These are phyloP conservation scores for Rubroshorea leprosula DNA, from an alignment of 345 rosid species.

Conservation along the genomic window DNA sequence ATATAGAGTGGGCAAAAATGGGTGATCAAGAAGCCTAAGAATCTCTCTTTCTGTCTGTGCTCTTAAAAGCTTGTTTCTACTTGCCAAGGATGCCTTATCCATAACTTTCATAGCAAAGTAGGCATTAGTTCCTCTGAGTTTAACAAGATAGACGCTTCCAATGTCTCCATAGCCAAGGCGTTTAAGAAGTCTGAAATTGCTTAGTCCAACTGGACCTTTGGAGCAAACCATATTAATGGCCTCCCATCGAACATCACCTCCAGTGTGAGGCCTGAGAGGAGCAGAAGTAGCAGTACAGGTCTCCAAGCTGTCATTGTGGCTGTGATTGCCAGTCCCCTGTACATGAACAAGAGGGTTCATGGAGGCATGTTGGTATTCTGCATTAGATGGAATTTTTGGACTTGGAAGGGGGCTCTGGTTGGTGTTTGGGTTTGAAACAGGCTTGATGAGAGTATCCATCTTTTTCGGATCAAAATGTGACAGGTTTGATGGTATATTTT, in stretches of 20 bases:
- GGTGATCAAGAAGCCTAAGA: constrained; percentile 20
- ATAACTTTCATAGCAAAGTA: constrained; percentile 16
- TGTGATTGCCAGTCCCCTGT: constrained; percentile 11
- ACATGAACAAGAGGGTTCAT: constrained; percentile 4
- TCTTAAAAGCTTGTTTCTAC: constrained; percentile 13
- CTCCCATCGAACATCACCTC: constrained; percentile 7
- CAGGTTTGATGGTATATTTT: neutral
- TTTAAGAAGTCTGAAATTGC: constrained; percentile 6
- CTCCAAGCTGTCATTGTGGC: constrained; percentile 64
- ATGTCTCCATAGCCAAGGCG: constrained; percentile 17
- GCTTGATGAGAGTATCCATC: too few relatives aligned
- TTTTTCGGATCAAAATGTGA: neutral
- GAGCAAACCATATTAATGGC: constrained; percentile 1
- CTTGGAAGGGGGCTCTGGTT: too few relatives aligned
- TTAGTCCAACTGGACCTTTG: constrained; percentile 1
- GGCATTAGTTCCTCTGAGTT: constrained; percentile 22
- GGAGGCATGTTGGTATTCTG: neutral
- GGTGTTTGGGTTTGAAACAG: too few relatives aligned
- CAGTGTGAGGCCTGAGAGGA: constrained; percentile 25
- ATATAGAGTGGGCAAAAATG: constrained; percentile 19
- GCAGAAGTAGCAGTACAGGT: constrained; percentile 50
- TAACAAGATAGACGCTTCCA: constrained; percentile 47
- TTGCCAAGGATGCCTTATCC: constrained; percentile 19
- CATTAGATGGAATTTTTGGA: too few relatives aligned
- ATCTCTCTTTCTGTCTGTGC: constrained; percentile 22